Evolutionary conservation across 2,329 filamentous ascomycete genomes (phyloP).

Genomic region (Albifimbria verrucaria): DNA sequence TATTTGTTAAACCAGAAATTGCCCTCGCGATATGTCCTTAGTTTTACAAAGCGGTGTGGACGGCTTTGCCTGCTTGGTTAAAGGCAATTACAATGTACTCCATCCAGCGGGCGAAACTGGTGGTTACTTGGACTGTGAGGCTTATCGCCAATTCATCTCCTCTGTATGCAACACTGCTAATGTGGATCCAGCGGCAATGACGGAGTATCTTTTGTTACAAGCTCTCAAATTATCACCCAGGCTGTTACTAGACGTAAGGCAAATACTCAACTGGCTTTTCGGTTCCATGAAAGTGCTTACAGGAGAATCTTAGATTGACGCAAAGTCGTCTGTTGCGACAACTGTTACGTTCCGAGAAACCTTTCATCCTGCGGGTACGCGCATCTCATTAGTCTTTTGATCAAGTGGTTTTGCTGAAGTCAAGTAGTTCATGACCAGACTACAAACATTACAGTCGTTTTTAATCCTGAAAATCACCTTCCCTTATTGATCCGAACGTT

Average conservation of each 20-base stretch:
- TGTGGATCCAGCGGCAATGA: conserved; percentile 2
- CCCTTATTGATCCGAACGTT: conserved; percentile 8
- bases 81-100: conserved; percentile 4
- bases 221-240: conserved; percentile 8
- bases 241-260: conserved; percentile 3
- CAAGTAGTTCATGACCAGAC: background rate
- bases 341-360: conserved; percentile 1
- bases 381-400: background rate
- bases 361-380: background rate
- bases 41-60: conserved; percentile 3
- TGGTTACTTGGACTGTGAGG: conserved; percentile 1
- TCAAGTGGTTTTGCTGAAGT: background rate
- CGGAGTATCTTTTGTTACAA: conserved; percentile 6
- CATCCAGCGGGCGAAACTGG: conserved; percentile 1
- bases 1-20: conserved; percentile 1
- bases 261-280: background rate
- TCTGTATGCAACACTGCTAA: background rate
- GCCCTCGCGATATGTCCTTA: conserved; percentile 3
- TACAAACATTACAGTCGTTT: background rate
- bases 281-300: background rate
- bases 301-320: background rate
- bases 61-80: conserved; percentile 6
- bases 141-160: background rate
- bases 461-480: conserved; percentile 1
- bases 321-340: background rate